Base-by-base conservation (phyloP, 805 yeast genomes). In the Yamadazyma scolyti region DNA sequence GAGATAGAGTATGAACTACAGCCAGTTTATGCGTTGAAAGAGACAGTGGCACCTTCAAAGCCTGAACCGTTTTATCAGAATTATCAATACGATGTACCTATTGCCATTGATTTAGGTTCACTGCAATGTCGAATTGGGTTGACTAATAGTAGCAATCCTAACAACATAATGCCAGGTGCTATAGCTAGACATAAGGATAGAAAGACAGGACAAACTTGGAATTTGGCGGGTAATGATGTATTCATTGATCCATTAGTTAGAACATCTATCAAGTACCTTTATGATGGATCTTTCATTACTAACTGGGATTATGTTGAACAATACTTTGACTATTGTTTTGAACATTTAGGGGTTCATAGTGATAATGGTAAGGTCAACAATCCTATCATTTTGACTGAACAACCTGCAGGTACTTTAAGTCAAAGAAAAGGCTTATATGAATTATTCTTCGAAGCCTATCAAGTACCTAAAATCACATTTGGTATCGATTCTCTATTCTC, bases 291-390 rank as follows among this genome's bases (percentile, higher is more conserved):
- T 4, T 62, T 87, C 44, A 66, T 93, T 20, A 80, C 94, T 16
- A 94, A 89, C 54, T 94, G 97, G 97, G 97, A 93, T 35, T 74
- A 80, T 36, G 72, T 82, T 2, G 98, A 93, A 52, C 73, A 70
- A 36, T 73, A 90, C 31, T 52, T 93, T 29, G 97, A 90, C 56
- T 93, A 88, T 50, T 67, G 88, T 0, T 82, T 93, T 51, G 73
- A 77, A 38, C 94, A 86, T 53, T 49, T 90, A 28, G 82, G 90
- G 3, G 93, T 87, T 2, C 37, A 56, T 2, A 49, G 64, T 30
- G 31, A 46, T 23, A 56, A 52, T 38, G 74, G 75, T 2, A 52
- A 65, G 2, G 76, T 89, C 4, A 75, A 80, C 27, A 87, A 84
- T 45, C 97, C 97, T 1, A 52, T 93, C 0, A 70, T 89, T 9